Evolutionary conservation across 495 filamentous ascomycete species (phyloP).

Genomic region (Acidomyces sp.): DNA sequence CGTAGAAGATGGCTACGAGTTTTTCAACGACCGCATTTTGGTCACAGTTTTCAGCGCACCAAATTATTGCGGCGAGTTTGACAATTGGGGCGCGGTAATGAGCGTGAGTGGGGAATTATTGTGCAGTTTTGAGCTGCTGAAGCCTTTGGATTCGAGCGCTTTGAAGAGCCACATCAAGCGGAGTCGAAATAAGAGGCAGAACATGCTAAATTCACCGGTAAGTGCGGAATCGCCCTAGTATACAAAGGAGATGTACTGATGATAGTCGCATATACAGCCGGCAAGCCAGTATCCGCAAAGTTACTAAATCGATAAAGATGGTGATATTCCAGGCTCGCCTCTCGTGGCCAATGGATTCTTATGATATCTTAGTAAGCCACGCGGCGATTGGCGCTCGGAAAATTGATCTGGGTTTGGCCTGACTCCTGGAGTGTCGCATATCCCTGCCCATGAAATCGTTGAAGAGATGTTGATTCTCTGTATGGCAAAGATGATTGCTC

Average conservation of each 20-base stretch:
- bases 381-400: too few species aligned
- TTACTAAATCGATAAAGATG: too few species aligned
- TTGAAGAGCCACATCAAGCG: constrained; percentile 99
- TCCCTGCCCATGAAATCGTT: too few species aligned
- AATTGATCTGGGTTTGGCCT: too few species aligned
- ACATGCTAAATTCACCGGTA: constrained; percentile 88
- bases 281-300: constrained; percentile 24
- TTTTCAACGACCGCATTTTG: constrained; percentile 88
- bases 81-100: constrained; percentile 99
- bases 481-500: too few species aligned
- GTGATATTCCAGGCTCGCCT: too few species aligned
- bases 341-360: too few species aligned
- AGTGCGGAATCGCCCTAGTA: constrained; percentile 6
- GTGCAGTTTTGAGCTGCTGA: constrained; percentile 94
- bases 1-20: constrained; percentile 98
- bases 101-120: constrained; percentile 98
- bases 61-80: constrained; percentile 98
- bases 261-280: constrained; percentile 16
- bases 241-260: constrained; percentile 2
- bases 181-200: constrained; percentile 78
- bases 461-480: too few species aligned
- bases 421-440: too few species aligned
- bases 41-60: constrained; percentile 97
- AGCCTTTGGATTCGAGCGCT: constrained; percentile 90
- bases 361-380: too few species aligned